These are phyloP conservation scores for Geotrichum siamense DNA, from an alignment of 1,139 yeast species.

Conservation along the genomic window DNA sequence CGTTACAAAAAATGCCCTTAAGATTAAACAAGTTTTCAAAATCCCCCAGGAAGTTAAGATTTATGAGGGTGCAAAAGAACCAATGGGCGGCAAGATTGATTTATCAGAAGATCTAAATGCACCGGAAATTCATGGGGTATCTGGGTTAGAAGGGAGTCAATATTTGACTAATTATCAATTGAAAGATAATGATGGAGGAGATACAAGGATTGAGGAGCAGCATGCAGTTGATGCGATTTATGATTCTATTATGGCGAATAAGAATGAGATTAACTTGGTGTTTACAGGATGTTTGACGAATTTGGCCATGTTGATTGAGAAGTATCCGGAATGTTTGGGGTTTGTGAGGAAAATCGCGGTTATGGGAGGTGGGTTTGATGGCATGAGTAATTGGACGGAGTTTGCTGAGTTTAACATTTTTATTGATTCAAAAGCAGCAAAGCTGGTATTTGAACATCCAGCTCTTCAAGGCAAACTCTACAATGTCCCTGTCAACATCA, in stretches of 20 bases:
- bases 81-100: conserved; percentile 35
- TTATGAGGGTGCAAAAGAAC: conserved; percentile 55
- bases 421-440: conserved; percentile 73
- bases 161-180: neutral
- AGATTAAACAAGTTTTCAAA: conserved; percentile 54
- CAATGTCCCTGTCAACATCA: conserved; percentile 60
- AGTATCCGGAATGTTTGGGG: conserved; percentile 45
- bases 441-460: conserved; percentile 42
- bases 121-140: conserved; percentile 60
- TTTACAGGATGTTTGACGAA: conserved; percentile 76
- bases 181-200: neutral
- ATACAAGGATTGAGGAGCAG: conserved; percentile 13
- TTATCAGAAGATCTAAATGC: conserved; percentile 37
- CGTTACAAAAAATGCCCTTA: conserved; percentile 66
- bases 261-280: conserved; percentile 49
- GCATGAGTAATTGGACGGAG: conserved; percentile 41
- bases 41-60: conserved; percentile 44
- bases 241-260: conserved; percentile 40
- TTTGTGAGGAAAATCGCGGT: conserved; percentile 49
- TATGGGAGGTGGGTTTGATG: conserved; percentile 62
- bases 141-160: conserved; percentile 63
- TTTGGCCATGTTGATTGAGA: conserved; percentile 46
- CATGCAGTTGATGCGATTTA: conserved; percentile 53
- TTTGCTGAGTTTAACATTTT: conserved; percentile 74
- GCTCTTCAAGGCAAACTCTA: conserved; percentile 45